These are phyloP conservation scores for Byssochlamys sp. DNA, from an alignment of 2,329 filamentous ascomycete species.

Conservation along the genomic window DNA sequence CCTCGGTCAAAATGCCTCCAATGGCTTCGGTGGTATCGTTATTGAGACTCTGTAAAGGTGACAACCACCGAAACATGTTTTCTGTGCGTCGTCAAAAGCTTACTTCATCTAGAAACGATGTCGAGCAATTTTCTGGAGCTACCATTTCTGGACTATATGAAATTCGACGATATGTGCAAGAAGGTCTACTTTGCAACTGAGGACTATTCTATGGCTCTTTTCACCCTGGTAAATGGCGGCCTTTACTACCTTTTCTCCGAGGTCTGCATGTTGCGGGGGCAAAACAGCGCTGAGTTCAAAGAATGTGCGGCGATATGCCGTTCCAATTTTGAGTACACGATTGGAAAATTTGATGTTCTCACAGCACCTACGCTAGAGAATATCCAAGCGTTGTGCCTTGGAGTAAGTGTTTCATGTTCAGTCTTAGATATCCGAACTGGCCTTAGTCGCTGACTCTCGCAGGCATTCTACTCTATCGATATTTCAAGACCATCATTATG, in stretches of 20 bases:
- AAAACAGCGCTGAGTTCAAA: slow-evolving; percentile 14
- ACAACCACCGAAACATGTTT: neutral
- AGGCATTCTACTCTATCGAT: slow-evolving; percentile 56
- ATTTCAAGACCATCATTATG: slow-evolving; percentile 53
- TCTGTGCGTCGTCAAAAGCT: neutral
- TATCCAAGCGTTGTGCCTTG: slow-evolving; percentile 51
- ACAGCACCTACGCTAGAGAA: slow-evolving; percentile 48
- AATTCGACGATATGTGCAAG: slow-evolving; percentile 31
- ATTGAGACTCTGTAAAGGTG: slow-evolving; percentile 26
- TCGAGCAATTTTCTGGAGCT: slow-evolving; percentile 16
- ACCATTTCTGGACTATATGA: slow-evolving; percentile 24
- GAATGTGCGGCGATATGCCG: slow-evolving; percentile 28
- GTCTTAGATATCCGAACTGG: slow-evolving; percentile 19
- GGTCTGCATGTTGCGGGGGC: slow-evolving; percentile 11
- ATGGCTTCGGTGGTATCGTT: slow-evolving; percentile 23
- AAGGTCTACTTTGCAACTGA: slow-evolving; percentile 36
- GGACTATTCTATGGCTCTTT: slow-evolving; percentile 31
- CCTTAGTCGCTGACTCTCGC: slow-evolving; percentile 2
- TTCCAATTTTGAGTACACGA: slow-evolving; percentile 36
- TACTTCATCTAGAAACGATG: slow-evolving; percentile 11
- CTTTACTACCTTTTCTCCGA: slow-evolving; percentile 32
- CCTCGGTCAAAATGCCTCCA: slow-evolving; percentile 28
- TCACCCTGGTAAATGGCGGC: slow-evolving; percentile 30
- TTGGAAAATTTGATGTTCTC: slow-evolving; percentile 45
- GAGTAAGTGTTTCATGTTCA: slow-evolving; percentile 32